A percentile compares a stretch with the other conserved stretches of the same genome.
Conservation (phyloP, 306 rosid genomes). For the Cucumis melo region DNA sequence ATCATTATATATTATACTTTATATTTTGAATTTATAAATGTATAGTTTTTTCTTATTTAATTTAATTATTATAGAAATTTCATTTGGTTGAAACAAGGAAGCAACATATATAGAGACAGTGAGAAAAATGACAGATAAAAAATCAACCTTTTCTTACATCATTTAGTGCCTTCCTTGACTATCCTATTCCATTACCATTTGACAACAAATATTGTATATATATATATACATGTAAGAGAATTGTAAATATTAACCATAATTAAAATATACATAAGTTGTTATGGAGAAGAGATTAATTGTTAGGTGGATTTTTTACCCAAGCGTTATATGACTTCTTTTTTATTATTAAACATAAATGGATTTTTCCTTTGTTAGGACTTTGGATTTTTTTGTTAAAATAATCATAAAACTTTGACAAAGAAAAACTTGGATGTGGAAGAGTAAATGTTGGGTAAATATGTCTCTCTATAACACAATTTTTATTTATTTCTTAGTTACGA, state of each 20-base stretch:
- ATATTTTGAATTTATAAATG: background rate
- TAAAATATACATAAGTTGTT: background rate
- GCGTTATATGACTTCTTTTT: background rate
- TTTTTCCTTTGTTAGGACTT: background rate
- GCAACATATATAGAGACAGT: constrained; percentile 10
- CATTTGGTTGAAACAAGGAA: constrained; percentile 21
- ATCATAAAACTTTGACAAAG: too few species aligned
- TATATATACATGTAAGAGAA: too few species aligned
- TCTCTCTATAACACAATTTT: too few species aligned
- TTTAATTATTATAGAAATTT: background rate
- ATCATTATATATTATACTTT: background rate
- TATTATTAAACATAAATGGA: background rate
- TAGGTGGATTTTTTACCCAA: constrained; percentile 4
- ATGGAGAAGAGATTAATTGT: background rate
- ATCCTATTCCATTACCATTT: constrained; percentile 7
- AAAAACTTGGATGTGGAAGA: too few species aligned
- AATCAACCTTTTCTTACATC: constrained; percentile 40
- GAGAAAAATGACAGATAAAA: constrained; percentile 15
- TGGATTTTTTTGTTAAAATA: background rate
- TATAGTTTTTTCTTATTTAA: constrained; percentile 5
- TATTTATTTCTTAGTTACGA: too few species aligned
- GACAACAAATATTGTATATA: background rate
- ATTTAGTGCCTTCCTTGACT: constrained; percentile 13
- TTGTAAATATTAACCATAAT: background rate
- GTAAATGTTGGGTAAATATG: too few species aligned